Base-by-base conservation (phyloP, 164 flowering plant species). In the Magnolia changhungtana region DNA sequence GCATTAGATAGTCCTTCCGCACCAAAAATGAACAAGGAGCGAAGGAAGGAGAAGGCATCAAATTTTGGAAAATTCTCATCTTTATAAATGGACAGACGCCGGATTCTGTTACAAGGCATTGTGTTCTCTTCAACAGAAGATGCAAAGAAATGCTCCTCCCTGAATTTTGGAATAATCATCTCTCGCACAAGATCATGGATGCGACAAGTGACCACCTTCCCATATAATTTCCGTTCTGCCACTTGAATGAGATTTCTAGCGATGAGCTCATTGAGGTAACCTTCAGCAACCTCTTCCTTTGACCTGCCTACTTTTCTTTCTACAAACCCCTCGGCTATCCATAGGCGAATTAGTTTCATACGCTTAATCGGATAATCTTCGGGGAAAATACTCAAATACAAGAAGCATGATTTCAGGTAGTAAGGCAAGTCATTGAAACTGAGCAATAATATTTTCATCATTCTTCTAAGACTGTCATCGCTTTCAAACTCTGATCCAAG, bases 81-180 rank as follows among this genome's bases (percentile, higher is more conserved):
- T 70, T 74, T 49, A 73, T 73, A 55, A 71, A 68, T 71, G 64
- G 87, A 83, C 20, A 86, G 29, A 23, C 83, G 75, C 4, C 68
- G 83, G 29, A 74, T 23, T 50, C 67, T 80, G 4, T 67, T n/a
- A 24, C 4, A 55, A 8, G 8, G 23, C 2, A 10, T 10, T 0
- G 19, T 72, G 19, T 4, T 72, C 79, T 19, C 71, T 69, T 18
- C 18, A 70, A 20, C n/a, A 58, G n/a, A 70, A 67, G 31, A 18
- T 23, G 31, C 1, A 16, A 29, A 37, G 61, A 78, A 80, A 4
- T 24, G 31, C 0, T 70, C 72, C 29, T 78, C 76, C 20, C 68
- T 49, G 8, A 71, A 76, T 72, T 74, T 68, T 19, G 0, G 31
- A 19, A 74, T 8, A 29, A 52, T 23, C 3, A 80, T 50, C 1